Evolutionary conservation across 257 asterid genomes (phyloP).

Genomic region (Nicotiana undulata): DNA sequence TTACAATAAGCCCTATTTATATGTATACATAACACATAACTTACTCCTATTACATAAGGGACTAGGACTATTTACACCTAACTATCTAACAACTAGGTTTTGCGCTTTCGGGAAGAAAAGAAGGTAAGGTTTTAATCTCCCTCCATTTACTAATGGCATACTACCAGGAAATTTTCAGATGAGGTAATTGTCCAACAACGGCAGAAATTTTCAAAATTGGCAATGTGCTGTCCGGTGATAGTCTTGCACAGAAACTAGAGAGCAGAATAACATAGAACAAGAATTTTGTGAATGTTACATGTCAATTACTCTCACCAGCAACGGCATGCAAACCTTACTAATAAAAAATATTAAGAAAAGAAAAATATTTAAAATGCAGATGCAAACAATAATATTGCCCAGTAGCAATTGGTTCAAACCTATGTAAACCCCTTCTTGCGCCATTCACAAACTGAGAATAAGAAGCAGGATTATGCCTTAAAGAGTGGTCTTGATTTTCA

Average conservation of each 20-base stretch:
- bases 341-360: neutral
- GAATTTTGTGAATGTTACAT: neutral
- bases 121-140: neutral
- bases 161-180: neutral
- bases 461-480: constrained; percentile 48
- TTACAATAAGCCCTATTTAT: too few species aligned
- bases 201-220: neutral
- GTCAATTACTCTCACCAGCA: neutral
- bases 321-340: neutral
- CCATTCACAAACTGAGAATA: constrained; percentile 41
- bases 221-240: neutral
- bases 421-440: constrained; percentile 67
- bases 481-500: constrained; percentile 39
- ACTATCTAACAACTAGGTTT: too few species aligned
- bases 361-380: neutral
- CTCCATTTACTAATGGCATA: neutral
- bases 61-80: too few species aligned
- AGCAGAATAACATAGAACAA: neutral
- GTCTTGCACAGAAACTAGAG: neutral
- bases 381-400: constrained; percentile 4
- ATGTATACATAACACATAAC: too few species aligned
- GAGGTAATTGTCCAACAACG: neutral
- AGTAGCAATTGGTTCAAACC: constrained; percentile 43
- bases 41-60: too few species aligned
- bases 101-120: neutral